A percentile compares a stretch with the other conserved stretches of the same genome.
phyloP scores from a whole-genome alignment of 1,139 yeast genomes.

The Magnusiomyces fungicola region DNA sequence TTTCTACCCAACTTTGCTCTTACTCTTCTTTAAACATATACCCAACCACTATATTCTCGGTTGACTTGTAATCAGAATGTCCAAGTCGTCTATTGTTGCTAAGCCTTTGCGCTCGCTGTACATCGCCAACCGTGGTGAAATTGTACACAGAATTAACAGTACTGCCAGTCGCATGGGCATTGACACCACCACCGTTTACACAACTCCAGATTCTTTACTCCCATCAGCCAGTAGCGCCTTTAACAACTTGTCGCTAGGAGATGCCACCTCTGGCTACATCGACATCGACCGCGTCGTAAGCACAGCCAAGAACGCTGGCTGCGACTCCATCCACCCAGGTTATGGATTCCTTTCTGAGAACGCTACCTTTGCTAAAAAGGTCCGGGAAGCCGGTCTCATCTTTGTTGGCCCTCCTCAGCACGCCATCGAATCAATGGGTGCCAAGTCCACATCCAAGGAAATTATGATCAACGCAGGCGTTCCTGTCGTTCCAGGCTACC shows the following conservation, averaged over 20 bases:
- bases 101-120: constrained; percentile 32
- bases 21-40: not conserved
- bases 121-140: constrained; percentile 44
- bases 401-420: constrained; percentile 43
- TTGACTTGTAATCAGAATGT: constrained; percentile 4
- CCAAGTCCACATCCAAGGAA: constrained; percentile 31
- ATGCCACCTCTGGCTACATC: constrained; percentile 39
- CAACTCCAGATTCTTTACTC: constrained; percentile 39
- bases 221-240: constrained; percentile 37
- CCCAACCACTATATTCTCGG: not conserved
- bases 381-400: constrained; percentile 34
- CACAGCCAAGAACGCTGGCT: constrained; percentile 35
- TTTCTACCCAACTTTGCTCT: not conserved
- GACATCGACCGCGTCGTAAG: constrained; percentile 38
- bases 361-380: constrained; percentile 37
- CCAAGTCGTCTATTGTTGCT: constrained; percentile 14
- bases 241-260: constrained; percentile 35
- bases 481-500: constrained; percentile 46
- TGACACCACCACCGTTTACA: constrained; percentile 37
- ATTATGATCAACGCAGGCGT: constrained; percentile 35
- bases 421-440: constrained; percentile 34
- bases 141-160: constrained; percentile 39
- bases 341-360: constrained; percentile 43
- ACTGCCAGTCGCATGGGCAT: constrained; percentile 37
- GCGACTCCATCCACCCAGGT: constrained; percentile 42